Evolutionary conservation across 2,329 filamentous ascomycete genomes (phyloP), one percentile per base, ranked within the genome.

Genomic region (Exophiala mesophila): DNA sequence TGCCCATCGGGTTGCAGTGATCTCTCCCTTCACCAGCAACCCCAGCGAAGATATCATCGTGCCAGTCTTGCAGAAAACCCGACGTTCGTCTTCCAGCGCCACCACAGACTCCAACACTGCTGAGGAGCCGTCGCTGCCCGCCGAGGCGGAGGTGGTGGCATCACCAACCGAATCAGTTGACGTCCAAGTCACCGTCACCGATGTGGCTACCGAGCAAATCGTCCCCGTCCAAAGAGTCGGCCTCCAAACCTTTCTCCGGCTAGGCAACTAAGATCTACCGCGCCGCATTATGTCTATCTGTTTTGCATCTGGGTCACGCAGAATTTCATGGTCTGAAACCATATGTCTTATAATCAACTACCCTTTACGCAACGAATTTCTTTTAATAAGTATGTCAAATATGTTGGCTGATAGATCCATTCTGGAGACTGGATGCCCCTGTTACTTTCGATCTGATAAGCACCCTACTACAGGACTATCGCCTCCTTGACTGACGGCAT

Each of bases 61-160:
- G 13, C 50, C 50, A 12, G 43, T 31, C 12, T 33, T 49, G 7
- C 46, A 53, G 26, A 53, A 53, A 33, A 45, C 50, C 46, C 45
- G 47, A 39, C 49, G 55, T 40, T 50, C 49, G 46, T 45, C 49
- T 47, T 44, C 55, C 37, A 42, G 50, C 39, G 23, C 43, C 24
- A 50, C 55, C 36, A 15, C 47, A 39, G 46, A 45, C 19, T 51
- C 48, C 28, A 45, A 45, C 45, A 34, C 41, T 15, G 44, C 33
- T 31, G 48, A 51, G 18, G 44, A 51, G n/a, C 37, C 44, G n/a
- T 23, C 41, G 16, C 39, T 49, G 6, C 35, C 47, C 23, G 23
- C 26, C 17, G 31, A 36, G 15, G n/a, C 29, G 12, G 28, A 28
- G 18, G 31, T 45, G 12, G 41, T 50, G 19, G 44, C 41, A 16